A percentile compares a stretch with the other conserved stretches of the same genome.
phyloP scores from a whole-genome alignment of 805 yeast genomes.

The Candida khao-thaluensis region DNA sequence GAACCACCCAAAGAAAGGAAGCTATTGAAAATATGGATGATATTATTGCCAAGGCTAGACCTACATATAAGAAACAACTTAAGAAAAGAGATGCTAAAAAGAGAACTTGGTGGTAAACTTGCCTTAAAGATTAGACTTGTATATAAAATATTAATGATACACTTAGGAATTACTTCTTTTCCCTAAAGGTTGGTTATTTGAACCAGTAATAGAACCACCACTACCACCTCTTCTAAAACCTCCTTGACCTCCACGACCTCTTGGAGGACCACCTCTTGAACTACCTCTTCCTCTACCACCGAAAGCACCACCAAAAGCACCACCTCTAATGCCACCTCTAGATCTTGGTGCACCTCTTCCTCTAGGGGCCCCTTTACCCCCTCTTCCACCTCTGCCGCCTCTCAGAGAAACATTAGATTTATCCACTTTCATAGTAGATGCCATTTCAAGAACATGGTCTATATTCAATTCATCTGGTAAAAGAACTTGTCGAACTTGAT shows the following conservation, averaged over 20 bases:
- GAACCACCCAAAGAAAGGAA: conserved; percentile 58
- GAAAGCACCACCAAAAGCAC: conserved; percentile 11
- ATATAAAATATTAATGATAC: conserved; percentile 5
- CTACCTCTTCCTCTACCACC: conserved; percentile 16
- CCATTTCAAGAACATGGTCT: conserved; percentile 57
- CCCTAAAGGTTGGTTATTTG: conserved; percentile 11
- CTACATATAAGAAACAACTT: conserved; percentile 40
- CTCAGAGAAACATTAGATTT: neutral
- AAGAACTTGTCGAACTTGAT: conserved; percentile 77
- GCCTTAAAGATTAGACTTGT: conserved; percentile 1
- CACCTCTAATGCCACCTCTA: conserved; percentile 3
- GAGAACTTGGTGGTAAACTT: conserved; percentile 36
- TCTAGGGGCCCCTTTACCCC: conserved; percentile 24
- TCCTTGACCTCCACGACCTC: conserved; percentile 17
- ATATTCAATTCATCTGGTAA: conserved; percentile 85
- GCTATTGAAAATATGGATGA: conserved; percentile 70
- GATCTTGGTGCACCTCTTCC: neutral
- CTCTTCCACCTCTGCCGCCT: conserved; percentile 1
- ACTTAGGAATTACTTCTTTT: conserved; percentile 19
- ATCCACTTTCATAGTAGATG: conserved; percentile 22
- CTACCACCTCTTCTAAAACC: conserved; percentile 16
- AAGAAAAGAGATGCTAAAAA: conserved; percentile 33
- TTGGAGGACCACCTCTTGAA: conserved; percentile 1
- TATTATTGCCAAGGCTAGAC: conserved; percentile 61
- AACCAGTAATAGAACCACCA: conserved; percentile 9